Percentiles rank a stretch among this genome's conserved stretches.
Evolutionary conservation across 179 eudicot genomes (phyloP).

Genomic region (Pouteria campechiana): DNA sequence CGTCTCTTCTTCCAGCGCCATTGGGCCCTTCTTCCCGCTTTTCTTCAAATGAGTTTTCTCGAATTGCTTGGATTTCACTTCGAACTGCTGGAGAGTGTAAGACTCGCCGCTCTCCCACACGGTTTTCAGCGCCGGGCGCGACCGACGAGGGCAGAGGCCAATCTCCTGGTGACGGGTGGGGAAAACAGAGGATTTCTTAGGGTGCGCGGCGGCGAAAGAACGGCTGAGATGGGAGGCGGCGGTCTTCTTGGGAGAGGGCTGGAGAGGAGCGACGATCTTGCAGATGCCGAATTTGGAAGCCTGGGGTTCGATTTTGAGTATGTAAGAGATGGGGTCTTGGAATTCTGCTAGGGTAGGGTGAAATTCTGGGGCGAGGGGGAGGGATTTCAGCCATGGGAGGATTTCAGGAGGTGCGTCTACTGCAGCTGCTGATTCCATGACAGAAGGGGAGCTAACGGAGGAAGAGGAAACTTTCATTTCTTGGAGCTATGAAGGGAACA

Average conservation of each 20-base stretch:
- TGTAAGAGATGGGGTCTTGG: conserved; percentile 90
- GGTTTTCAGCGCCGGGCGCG: conserved; percentile 67
- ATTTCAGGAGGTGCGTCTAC: conserved; percentile 34
- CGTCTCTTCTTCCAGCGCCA: conserved; percentile 59
- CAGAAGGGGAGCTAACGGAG: too few species aligned
- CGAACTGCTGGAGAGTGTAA: conserved; percentile 62
- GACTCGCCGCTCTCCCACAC: conserved; percentile 93
- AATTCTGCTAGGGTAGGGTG: conserved; percentile 87
- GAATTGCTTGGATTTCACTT: conserved; percentile 62
- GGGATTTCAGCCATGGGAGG: conserved; percentile 72
- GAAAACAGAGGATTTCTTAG: conserved; percentile 46
- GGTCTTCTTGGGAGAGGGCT: conserved; percentile 42
- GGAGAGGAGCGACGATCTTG: conserved; percentile 82
- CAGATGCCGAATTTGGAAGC: conserved; percentile 86
- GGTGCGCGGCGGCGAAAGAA: conserved; percentile 31
- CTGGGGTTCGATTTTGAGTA: conserved; percentile 81
- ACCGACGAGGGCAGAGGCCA: conserved; percentile 86
- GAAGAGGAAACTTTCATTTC: too few species aligned
- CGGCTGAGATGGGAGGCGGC: conserved; percentile 41
- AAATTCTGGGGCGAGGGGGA: conserved; percentile 86
- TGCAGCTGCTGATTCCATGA: conserved; percentile 14
- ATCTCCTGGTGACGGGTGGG: conserved; percentile 85
- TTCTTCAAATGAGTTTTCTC: conserved; percentile 56
- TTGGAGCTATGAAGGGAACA: too few species aligned
- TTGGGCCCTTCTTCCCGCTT: conserved; percentile 27